Base-by-base conservation (phyloP, 129 eudicot species). In the Sambucus nigra region DNA sequence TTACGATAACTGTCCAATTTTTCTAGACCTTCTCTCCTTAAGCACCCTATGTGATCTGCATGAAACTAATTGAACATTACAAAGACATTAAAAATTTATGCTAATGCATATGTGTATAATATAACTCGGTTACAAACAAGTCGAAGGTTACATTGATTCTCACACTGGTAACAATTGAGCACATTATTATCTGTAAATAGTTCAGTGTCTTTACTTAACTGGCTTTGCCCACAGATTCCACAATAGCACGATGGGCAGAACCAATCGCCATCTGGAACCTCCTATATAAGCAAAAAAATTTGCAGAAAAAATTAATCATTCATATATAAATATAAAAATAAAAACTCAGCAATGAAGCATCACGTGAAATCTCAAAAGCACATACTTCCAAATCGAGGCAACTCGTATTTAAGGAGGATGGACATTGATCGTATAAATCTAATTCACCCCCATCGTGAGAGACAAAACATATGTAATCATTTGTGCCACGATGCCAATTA, bases 241-340 rank as follows among this genome's bases (percentile, higher is more conserved):
- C 99, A 91, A 76, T 89, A 82, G 69, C 99, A 91, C 17, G 95
- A 85, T 6, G 87, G 89, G 72, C 99, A 86, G 63, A 81, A 86
- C 99, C 99, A 85, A 57, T 86, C 89, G 26, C 95, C 95, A 47
- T 73, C 94, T 5, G 99, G 99, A 46, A 86, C 74, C 27, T 68
- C 82, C 99, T 91, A 53, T 10, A 65, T 32, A 50, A 33, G 9
- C 25, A 66, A 47, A 16, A 56, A 35, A 35, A n/a, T 20, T 18
- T 27, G 42, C 57, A 45, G 46, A 18, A 60, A 29, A 59, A 28
- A 21, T 51, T 16, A 53, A 48, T 17, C 3, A 64, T 9, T 17
- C 46, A 51, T 35, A 18, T 53, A 28, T 66, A n/a, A n/a, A n/a
- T n/a, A n/a, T n/a, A n/a, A n/a, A n/a, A 59, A 69, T 7, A 38